A percentile compares a stretch with the other conserved stretches of the same genome.
phyloP scores from a whole-genome alignment of 2,329 filamentous ascomycete species.

The Penicillium sp. region DNA sequence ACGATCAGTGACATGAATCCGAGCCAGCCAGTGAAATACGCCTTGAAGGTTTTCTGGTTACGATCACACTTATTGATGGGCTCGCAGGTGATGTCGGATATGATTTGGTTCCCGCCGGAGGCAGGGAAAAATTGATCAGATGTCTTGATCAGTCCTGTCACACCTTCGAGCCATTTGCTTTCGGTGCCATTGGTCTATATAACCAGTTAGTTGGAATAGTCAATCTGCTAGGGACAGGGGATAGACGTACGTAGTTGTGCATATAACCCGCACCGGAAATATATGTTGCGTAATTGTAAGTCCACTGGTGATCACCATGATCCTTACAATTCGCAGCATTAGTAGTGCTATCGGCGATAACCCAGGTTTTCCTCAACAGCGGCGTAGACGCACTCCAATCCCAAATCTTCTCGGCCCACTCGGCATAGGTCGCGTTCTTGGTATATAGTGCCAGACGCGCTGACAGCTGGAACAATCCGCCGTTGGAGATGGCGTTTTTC shows the following conservation, averaged over 20 bases:
- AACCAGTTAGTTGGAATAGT: slow-evolving; percentile 29
- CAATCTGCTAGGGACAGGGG: neutral
- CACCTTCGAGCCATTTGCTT: slow-evolving; percentile 53
- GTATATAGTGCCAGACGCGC: slow-evolving; percentile 68
- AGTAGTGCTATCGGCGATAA: slow-evolving; percentile 64
- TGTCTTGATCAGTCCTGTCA: slow-evolving; percentile 56
- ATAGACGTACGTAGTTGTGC: slow-evolving; percentile 54
- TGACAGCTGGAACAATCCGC: slow-evolving; percentile 74
- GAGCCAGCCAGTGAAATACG: slow-evolving; percentile 65
- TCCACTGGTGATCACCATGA: slow-evolving; percentile 63
- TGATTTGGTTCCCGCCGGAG: slow-evolving; percentile 48
- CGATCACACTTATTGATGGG: slow-evolving; percentile 58
- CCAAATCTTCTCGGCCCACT: slow-evolving; percentile 60
- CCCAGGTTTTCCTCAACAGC: slow-evolving; percentile 59
- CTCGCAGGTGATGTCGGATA: slow-evolving; percentile 67
- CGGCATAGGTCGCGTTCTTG: slow-evolving; percentile 62
- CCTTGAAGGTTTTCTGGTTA: slow-evolving; percentile 71
- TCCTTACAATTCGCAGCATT: slow-evolving; percentile 59
- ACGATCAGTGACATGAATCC: slow-evolving; percentile 59
- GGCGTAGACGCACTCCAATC: slow-evolving; percentile 58
- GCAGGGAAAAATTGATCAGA: slow-evolving; percentile 50
- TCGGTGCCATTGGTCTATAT: slow-evolving; percentile 48
- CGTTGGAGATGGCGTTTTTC: slow-evolving; percentile 78
- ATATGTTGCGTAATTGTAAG: slow-evolving; percentile 63
- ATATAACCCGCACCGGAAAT: slow-evolving; percentile 61